Evolutionary conservation across 2,329 filamentous ascomycete species (phyloP), one percentile per base, ranked within the genome.

Genomic region (Hymenoscyphus albidus): DNA sequence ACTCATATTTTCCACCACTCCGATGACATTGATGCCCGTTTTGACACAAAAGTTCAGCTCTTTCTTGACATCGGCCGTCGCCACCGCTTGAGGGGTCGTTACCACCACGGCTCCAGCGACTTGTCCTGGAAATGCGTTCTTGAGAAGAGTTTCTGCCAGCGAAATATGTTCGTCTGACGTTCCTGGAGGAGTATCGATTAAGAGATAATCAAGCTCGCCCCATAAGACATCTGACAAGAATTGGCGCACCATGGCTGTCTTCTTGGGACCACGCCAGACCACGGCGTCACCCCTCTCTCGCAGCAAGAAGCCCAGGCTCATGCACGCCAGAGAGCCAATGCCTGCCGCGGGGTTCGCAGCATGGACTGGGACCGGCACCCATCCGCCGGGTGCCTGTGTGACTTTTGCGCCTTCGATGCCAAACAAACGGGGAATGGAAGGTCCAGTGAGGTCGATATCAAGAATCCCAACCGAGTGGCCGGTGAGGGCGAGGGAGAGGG

Each of bases 131-230:
- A 79, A 74, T n/a, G 85, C 81, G 64, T 84, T 83, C 64, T 83
- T 82, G 65, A 94, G 81, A 0, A 97, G 82, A 22, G 91, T 95
- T 76, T 98, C 94, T 5, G 93, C 92, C 0, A 97, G 86, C 0
- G 93, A 95, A 59, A 99, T 98, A 76, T 98, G 95, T 78, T 99
- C 95, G 78, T 99, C 95, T 66, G 91, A 95, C 1, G 95, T 99
- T 2, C 95, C 95, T 0, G 95, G 95, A 13, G 95, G 95, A 2
- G 95, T 99, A 77, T 99, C 95, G 74, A 99, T 92, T 65, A 99
- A 85, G 0, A 99, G 83, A 74, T 92, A 98, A 76, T 98, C 94
- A n/a, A 92, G 86, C 31, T 88, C 85, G 62, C 86, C 85, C 95
- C 95, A 98, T 38, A 92, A 83, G 4, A 97, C 93, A 74, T 97